Evolutionary conservation across 148 eudicot genomes (phyloP), one percentile per base, ranked within the genome.

Genomic region (Bassia scoparia): DNA sequence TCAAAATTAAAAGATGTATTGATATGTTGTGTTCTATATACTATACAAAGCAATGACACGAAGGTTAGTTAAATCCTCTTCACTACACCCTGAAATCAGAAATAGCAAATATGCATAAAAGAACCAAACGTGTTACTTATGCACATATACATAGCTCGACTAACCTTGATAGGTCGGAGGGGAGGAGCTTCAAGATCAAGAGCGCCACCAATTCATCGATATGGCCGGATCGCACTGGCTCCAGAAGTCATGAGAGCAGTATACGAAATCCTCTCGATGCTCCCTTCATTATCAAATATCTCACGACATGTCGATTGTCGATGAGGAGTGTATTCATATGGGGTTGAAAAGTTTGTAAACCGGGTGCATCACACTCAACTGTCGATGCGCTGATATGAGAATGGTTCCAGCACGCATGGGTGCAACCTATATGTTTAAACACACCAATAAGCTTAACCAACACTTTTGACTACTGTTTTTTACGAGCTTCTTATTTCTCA

Each of bases 341-440:
- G 0, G 85, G 83, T 5, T 72, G 59, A 14, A 85, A 21, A 85
- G 84, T 76, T 82, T 85, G 62, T 70, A 78, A 30, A 85, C 76
- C 23, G 88, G 88, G 59, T 85, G 88, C 83, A 85, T 69, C 27
- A 70, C 80, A 76, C 85, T 85, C 33, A 85, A 54, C 14, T 82
- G 83, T 56, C 84, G 67, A 56, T 85, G 83, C n/a, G 88, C 76
- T 26, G 83, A 79, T 59, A 85, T 54, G 31, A 80, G 31, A 80
- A 85, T 29, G 85, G 83, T 38, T 85, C 88, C 73, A 82, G 35
- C 75, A 56, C 15, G 88, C 84, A 77, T 85, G 88, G 0, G 74
- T 81, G 41, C 50, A 84, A 63, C 87, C 87, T n/a, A n/a, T 56
- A 8, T 41, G 11, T 41, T 2, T 41, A 11, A 41, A 41, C 11